Conservation (phyloP, 2,329 filamentous ascomycete species). For the Fusarium sp. region DNA sequence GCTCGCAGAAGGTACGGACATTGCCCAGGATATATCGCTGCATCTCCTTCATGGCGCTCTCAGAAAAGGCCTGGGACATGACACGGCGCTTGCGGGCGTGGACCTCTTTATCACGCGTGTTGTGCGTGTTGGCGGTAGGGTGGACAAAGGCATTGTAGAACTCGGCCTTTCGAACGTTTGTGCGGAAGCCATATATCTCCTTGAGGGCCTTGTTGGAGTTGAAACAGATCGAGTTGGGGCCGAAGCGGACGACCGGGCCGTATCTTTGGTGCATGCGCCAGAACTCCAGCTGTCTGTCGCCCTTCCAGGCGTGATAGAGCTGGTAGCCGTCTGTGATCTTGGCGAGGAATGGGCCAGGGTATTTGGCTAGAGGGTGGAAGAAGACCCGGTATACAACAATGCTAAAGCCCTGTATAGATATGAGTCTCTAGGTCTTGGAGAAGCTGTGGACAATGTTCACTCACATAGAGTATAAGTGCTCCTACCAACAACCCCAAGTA, state of each 20-base stretch:
- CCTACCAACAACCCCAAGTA: conserved; percentile 58
- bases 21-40: conserved; percentile 76
- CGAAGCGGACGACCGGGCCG: conserved; percentile 81
- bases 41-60: conserved; percentile 75
- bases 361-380: conserved; percentile 74
- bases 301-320: conserved; percentile 80
- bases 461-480: conserved; percentile 58
- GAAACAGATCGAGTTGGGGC: conserved; percentile 82
- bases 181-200: conserved; percentile 74
- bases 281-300: conserved; percentile 80
- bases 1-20: conserved; percentile 74
- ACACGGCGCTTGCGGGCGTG: conserved; percentile 80
- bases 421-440: conserved; percentile 1
- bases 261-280: conserved; percentile 79
- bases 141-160: conserved; percentile 82
- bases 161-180: conserved; percentile 75
- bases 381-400: conserved; percentile 69
- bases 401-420: conserved; percentile 53
- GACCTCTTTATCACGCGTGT: conserved; percentile 74
- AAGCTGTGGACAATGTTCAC: conserved; percentile 36
- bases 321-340: conserved; percentile 75
- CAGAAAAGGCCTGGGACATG: conserved; percentile 78
- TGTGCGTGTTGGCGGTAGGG: conserved; percentile 79
- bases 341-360: conserved; percentile 73
- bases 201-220: conserved; percentile 78